A percentile compares a stretch with the other conserved stretches of the same genome.
phyloP scores from a whole-genome alignment of 164 flowering plant genomes.

The Annona squamosa region DNA sequence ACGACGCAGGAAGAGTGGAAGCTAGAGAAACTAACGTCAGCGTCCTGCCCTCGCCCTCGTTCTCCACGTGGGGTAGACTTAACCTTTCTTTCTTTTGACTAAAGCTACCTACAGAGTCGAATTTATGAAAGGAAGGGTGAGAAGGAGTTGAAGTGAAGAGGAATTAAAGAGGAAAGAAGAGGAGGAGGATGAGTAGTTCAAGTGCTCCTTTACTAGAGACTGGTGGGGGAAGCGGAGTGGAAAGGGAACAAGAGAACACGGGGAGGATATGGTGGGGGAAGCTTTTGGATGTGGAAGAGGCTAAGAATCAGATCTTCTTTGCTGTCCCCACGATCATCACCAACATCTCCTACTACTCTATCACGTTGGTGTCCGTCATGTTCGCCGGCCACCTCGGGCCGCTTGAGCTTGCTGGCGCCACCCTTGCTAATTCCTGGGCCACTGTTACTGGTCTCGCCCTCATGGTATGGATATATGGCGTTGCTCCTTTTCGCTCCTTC shows the following conservation, averaged over 20 bases:
- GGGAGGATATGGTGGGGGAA: slow-evolving; percentile 23
- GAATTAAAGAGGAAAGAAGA: no score
- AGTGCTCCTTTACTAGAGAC: no score
- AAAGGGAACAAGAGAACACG: not conserved
- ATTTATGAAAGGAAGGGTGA: no score
- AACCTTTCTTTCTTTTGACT: no score
- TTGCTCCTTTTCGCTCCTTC: not conserved
- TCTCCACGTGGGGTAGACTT: no score
- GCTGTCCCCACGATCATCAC: slow-evolving; percentile 60
- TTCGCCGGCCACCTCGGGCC: slow-evolving; percentile 59
- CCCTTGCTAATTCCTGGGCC: slow-evolving; percentile 89
- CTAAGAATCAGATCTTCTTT: slow-evolving; percentile 41
- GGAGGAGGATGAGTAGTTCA: no score
- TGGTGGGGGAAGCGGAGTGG: no score
- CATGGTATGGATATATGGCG: slow-evolving; percentile 27
- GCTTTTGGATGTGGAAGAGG: slow-evolving; percentile 44
- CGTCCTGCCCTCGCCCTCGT: no score
- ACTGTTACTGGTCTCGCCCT: slow-evolving; percentile 65
- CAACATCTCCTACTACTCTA: slow-evolving; percentile 43
- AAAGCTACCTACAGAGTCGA: no score
- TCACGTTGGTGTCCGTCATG: slow-evolving; percentile 64
- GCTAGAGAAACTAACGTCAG: no score
- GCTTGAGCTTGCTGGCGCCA: slow-evolving; percentile 57
- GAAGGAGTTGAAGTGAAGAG: no score
- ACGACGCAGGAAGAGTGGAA: no score